Conservation (phyloP, 2,329 filamentous ascomycete species). For the Allantophomopsis lycopodina region DNA sequence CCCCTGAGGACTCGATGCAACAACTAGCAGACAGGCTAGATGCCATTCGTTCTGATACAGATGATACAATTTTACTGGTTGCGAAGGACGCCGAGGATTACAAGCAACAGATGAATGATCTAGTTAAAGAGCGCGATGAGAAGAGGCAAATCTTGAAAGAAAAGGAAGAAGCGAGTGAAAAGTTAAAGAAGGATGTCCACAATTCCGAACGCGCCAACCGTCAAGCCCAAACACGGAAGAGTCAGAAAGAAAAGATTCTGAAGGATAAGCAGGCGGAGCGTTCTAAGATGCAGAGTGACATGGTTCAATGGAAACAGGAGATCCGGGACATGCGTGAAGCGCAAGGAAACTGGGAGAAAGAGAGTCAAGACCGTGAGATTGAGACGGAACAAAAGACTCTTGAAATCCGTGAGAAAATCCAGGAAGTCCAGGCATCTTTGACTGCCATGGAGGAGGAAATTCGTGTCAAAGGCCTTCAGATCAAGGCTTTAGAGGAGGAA, state of each 20-base stretch:
- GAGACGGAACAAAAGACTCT: conserved; percentile 36
- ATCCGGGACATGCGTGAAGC: conserved; percentile 44
- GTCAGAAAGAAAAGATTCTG: conserved; percentile 61
- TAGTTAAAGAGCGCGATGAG: conserved; percentile 67
- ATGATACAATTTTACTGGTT: conserved; percentile 60
- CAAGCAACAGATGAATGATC: conserved; percentile 46
- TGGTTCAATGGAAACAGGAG: conserved; percentile 53
- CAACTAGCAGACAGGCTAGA: conserved; percentile 75
- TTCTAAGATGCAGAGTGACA: conserved; percentile 55
- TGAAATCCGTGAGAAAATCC: conserved; percentile 39
- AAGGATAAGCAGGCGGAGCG: conserved; percentile 57
- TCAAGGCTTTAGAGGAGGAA: conserved; percentile 62
- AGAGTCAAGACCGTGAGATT: conserved; percentile 34
- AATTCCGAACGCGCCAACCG: conserved; percentile 72
- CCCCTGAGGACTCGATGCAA: conserved; percentile 54
- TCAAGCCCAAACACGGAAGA: conserved; percentile 62
- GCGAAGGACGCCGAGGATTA: conserved; percentile 60
- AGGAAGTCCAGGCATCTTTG: conserved; percentile 42
- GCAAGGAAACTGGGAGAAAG: conserved; percentile 35
- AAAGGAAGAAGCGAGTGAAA: conserved; percentile 81
- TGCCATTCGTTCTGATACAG: conserved; percentile 66
- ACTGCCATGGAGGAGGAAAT: conserved; percentile 55
- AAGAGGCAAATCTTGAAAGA: conserved; percentile 69
- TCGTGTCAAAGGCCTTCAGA: conserved; percentile 53
- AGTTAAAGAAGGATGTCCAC: conserved; percentile 69